Conservation (phyloP, 108 stramenopile genomes). For the Skeletonema marinoi region DNA sequence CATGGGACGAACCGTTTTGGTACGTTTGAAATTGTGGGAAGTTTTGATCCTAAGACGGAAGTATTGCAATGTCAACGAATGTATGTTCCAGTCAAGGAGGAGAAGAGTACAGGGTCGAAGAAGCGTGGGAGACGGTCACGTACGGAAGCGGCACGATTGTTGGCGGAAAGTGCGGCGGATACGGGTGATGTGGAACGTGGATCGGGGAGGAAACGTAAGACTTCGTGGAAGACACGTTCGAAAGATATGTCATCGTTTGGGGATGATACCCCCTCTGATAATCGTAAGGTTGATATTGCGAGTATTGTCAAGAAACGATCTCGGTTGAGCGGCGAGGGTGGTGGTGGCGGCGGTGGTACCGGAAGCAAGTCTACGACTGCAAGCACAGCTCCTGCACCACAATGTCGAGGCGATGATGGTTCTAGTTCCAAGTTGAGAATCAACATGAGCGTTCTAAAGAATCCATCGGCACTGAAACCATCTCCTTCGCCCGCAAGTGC, state of each 20-base stretch:
- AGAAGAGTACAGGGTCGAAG: background rate
- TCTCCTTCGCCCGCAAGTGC: background rate
- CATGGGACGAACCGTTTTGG: constrained; percentile 82
- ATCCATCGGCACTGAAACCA: background rate
- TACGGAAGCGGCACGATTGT: constrained; percentile 1
- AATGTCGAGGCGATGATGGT: constrained; percentile 15
- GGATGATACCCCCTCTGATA: background rate
- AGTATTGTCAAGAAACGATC: constrained; percentile 33
- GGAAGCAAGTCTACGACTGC: background rate
- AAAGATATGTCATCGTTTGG: constrained; percentile 27
- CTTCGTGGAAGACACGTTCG: constrained; percentile 35
- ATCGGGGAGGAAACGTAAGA: constrained; percentile 30
- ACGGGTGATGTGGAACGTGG: constrained; percentile 11
- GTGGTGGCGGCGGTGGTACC: background rate
- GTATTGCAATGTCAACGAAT: constrained; percentile 71
- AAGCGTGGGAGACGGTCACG: background rate
- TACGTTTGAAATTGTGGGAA: constrained; percentile 82
- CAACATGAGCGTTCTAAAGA: background rate
- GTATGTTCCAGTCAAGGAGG: constrained; percentile 55
- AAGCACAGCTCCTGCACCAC: background rate
- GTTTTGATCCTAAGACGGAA: constrained; percentile 50
- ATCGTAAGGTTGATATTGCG: constrained; percentile 14
- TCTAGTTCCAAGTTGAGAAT: background rate
- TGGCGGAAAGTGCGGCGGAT: constrained; percentile 1
- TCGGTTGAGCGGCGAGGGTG: constrained; percentile 22